A percentile compares a stretch with the other conserved stretches of the same genome.
phyloP scores from a whole-genome alignment of 768 basidiomycete genomes.

The Boletus fagicola region DNA sequence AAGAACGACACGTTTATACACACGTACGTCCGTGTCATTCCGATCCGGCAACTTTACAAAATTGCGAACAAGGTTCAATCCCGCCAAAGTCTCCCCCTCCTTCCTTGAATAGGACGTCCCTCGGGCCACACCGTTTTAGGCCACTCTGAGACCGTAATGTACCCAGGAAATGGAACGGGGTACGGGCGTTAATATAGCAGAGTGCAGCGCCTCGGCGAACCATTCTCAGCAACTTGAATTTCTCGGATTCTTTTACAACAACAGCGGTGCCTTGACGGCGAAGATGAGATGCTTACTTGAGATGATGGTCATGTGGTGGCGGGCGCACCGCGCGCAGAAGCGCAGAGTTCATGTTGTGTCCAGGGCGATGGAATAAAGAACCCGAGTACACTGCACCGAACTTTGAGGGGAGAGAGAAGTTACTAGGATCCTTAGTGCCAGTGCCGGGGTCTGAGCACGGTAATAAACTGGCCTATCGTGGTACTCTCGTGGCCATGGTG shows the following conservation, averaged over 20 bases:
- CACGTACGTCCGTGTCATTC: neutral
- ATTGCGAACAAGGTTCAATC: slow-evolving; percentile 8
- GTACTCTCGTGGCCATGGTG: slow-evolving; percentile 16
- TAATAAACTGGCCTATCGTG: slow-evolving; percentile 7
- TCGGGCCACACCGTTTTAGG: slow-evolving; percentile 3
- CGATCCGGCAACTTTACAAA: slow-evolving; percentile 8
- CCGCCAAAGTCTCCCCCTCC: neutral
- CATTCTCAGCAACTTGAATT: neutral
- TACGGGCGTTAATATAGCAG: neutral
- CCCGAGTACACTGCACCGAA: slow-evolving; percentile 18
- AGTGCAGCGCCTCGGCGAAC: neutral
- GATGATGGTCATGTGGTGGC: neutral
- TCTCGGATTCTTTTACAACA: slow-evolving; percentile 9
- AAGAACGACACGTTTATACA: neutral
- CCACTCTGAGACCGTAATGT: neutral
- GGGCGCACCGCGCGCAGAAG: slow-evolving; percentile 5
- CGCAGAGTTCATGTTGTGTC: neutral
- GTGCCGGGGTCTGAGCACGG: slow-evolving; percentile 3
- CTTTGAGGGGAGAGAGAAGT: slow-evolving; percentile 10
- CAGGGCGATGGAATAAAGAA: slow-evolving; percentile 2
- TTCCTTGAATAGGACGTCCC: neutral
- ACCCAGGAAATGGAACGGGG: neutral
- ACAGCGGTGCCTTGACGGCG: slow-evolving; percentile 11
- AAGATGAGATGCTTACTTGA: slow-evolving; percentile 8
- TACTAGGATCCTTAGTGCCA: neutral